A percentile compares a stretch with the other conserved stretches of the same genome.
Evolutionary conservation across 2,329 filamentous ascomycete genomes (phyloP).

Genomic region (Aureobasidium sp.): DNA sequence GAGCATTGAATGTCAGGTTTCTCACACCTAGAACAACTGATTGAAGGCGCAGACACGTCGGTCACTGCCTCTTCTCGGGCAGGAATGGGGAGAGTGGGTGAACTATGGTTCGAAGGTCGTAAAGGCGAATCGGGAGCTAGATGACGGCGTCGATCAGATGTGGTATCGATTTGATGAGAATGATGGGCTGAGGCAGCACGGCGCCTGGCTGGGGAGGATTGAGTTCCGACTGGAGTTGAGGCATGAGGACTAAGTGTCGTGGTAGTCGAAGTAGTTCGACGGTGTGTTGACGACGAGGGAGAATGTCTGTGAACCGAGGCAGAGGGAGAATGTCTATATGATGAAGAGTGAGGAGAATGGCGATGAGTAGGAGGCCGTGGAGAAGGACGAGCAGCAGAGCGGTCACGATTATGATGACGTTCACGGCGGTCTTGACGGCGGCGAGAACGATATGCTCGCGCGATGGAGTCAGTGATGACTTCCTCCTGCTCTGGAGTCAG

Average conservation of each 20-base stretch:
- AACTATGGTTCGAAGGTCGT: constrained; percentile 18
- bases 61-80: constrained; percentile 22
- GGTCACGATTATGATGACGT: constrained; percentile 30
- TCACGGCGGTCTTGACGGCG: constrained; percentile 37
- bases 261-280: background rate
- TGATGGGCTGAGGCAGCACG: constrained; percentile 2
- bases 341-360: background rate
- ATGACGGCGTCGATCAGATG: background rate
- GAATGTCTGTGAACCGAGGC: background rate
- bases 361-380: background rate
- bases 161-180: background rate
- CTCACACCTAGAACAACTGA: constrained; percentile 65
- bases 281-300: background rate
- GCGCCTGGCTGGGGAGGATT: background rate
- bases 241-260: background rate
- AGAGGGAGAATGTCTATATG: background rate
- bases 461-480: constrained; percentile 83
- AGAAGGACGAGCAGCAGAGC: constrained; percentile 1
- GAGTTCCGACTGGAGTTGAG: background rate
- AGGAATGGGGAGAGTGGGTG: constrained; percentile 17
- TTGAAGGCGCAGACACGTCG: constrained; percentile 53
- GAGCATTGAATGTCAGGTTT: constrained; percentile 73
- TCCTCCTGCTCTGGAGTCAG: constrained; percentile 80
- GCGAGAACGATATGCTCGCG: constrained; percentile 74
- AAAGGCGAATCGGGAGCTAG: background rate